Conservation (phyloP, 75 land plant genomes). For the Selaginella tamariscina region DNA sequence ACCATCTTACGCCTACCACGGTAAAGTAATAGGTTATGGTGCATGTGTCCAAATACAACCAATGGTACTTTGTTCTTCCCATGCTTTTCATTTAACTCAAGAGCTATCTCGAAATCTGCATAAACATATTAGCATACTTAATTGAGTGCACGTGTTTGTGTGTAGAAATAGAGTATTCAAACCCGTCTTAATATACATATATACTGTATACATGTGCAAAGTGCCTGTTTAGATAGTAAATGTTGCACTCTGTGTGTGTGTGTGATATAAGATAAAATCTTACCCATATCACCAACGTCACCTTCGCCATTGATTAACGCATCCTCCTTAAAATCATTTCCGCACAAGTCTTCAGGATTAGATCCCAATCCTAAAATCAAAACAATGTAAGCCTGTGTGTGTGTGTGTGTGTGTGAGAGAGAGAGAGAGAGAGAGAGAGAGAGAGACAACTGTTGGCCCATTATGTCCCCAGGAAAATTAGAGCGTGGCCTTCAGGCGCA, state of each 20-base stretch:
- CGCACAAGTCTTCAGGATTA: constrained; percentile 1
- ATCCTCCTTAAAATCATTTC: background rate
- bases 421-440: no score
- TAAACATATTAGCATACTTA: no score
- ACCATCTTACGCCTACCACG: background rate
- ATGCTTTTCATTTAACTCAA: background rate
- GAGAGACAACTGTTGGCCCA: constrained; percentile 64
- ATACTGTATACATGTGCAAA: no score
- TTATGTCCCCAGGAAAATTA: constrained; percentile 81
- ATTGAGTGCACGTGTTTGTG: no score
- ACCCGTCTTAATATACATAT: no score
- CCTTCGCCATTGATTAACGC: background rate
- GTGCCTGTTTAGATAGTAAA: no score
- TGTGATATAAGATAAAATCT: no score
- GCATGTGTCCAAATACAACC: constrained; percentile 10
- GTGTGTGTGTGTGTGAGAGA: no score
- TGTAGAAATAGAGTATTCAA: no score
- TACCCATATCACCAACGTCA: no score
- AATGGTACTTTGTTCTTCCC: background rate
- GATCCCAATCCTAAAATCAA: constrained; percentile 11
- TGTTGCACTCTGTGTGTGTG: no score
- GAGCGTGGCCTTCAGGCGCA: constrained; percentile 44
- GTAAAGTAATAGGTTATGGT: background rate
- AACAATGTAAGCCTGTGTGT: no score
- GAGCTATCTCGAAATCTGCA: background rate